phyloP scores from a whole-genome alignment of 768 basidiomycete species.

The Crucibulum laeve region DNA sequence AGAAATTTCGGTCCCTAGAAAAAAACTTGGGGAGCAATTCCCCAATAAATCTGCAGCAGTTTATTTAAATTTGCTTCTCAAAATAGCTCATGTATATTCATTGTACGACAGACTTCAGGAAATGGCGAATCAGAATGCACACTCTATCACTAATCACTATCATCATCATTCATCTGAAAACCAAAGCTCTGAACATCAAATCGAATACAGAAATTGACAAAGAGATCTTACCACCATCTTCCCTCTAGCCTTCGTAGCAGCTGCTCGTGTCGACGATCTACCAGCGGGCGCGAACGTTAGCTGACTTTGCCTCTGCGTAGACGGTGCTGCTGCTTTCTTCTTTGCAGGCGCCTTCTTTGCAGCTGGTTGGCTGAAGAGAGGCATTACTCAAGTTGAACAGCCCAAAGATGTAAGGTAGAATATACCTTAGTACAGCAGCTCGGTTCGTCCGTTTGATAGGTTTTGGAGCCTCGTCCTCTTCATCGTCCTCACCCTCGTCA shows the following conservation, averaged over 20 bases:
- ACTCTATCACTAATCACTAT: slow-evolving; percentile 17
- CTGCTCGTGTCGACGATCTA: slow-evolving; percentile 55
- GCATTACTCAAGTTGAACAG: not conserved
- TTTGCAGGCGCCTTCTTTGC: slow-evolving; percentile 37
- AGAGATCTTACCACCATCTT: slow-evolving; percentile 47
- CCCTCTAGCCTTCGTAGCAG: slow-evolving; percentile 63
- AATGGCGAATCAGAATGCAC: no score
- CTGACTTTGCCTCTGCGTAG: slow-evolving; percentile 43
- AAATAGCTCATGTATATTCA: no score
- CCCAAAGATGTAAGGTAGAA: slow-evolving; percentile 2
- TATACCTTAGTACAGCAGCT: slow-evolving; percentile 62
- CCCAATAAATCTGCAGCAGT: no score
- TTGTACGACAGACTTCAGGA: no score
- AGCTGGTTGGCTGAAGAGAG: slow-evolving; percentile 25
- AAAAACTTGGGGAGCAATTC: no score
- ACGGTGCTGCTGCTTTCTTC: slow-evolving; percentile 48
- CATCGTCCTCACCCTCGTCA: slow-evolving; percentile 50
- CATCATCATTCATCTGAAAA: slow-evolving; percentile 17
- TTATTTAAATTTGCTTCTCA: no score
- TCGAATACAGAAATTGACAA: not conserved
- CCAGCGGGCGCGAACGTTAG: slow-evolving; percentile 61
- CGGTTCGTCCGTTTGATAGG: slow-evolving; percentile 56
- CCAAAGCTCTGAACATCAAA: not conserved
- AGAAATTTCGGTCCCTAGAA: no score
- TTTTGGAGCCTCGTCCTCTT: slow-evolving; percentile 42